A percentile compares a stretch with the other conserved stretches of the same genome.
Conservation (phyloP, 139 green algal genomes). For the Tetradesmus obliquus region DNA sequence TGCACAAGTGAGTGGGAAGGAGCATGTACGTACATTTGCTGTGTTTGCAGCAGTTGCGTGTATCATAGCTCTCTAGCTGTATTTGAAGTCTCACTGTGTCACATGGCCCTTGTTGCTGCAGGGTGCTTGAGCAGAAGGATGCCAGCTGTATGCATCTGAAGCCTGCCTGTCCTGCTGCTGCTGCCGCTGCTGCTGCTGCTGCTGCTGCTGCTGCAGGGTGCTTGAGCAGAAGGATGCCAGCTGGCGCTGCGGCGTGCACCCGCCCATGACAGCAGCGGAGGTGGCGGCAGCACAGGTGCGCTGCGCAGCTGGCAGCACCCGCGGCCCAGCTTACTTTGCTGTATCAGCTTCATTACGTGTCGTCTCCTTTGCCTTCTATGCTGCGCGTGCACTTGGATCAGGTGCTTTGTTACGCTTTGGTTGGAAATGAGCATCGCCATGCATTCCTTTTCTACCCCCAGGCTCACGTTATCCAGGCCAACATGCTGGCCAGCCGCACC, state of each 20-base stretch:
- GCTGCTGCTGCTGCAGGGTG: conserved; percentile 5
- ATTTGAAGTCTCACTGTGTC: no score
- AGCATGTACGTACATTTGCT: no score
- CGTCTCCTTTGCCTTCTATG: not conserved
- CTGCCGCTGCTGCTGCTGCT: not conserved
- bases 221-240: conserved; percentile 30
- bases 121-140: not conserved
- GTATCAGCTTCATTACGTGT: not conserved
- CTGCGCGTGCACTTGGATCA: not conserved
- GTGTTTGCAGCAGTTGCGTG: no score
- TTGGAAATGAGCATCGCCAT: no score
- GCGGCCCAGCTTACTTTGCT: no score
- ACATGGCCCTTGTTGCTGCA: no score
- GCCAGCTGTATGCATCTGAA: not conserved
- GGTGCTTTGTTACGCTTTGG: no score
- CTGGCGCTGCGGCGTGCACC: conserved; percentile 43
- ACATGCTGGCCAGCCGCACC: conserved; percentile 33
- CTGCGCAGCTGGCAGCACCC: no score
- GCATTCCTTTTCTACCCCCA: no score
- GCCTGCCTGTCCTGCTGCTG: not conserved
- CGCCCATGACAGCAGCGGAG: conserved; percentile 5
- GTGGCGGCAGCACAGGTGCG: conserved; percentile 22
- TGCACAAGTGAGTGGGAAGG: conserved; percentile 17
- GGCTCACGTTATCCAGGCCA: not conserved
- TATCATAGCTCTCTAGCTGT: no score